Conservation (phyloP, 1,284 basidiomycete species). For the Schizophyllum amplum region DNA sequence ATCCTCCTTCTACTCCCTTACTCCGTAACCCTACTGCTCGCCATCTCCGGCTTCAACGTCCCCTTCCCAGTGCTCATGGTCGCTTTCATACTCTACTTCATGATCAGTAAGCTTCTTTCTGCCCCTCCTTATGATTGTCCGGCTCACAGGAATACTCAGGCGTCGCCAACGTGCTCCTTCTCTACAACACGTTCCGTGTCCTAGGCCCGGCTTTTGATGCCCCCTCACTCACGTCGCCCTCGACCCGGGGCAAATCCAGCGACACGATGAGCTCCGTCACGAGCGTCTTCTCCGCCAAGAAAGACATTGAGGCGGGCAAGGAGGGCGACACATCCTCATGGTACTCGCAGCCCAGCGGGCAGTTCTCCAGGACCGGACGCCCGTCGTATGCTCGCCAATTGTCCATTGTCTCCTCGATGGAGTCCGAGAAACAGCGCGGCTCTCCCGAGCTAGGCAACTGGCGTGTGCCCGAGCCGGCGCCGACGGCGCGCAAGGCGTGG, state of each 20-base stretch:
- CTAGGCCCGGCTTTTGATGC: constrained; percentile 43
- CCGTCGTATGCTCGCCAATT: neutral
- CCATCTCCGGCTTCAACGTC: constrained; percentile 37
- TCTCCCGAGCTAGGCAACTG: neutral
- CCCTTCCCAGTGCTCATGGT: constrained; percentile 39
- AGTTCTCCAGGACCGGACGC: neutral
- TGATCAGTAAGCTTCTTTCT: constrained; percentile 39
- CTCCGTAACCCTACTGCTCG: constrained; percentile 42
- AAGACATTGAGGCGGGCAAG: neutral
- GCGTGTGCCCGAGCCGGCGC: neutral
- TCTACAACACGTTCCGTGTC: constrained; percentile 61
- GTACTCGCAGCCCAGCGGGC: neutral
- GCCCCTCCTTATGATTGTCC: neutral
- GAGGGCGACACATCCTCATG: neutral
- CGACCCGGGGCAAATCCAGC: constrained; percentile 16
- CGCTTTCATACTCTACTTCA: constrained; percentile 41
- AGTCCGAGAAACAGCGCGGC: neutral
- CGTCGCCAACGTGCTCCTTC: constrained; percentile 50
- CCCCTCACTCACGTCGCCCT: constrained; percentile 10
- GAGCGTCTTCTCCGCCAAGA: constrained; percentile 13
- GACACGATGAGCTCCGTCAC: constrained; percentile 21
- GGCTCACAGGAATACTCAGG: constrained; percentile 27
- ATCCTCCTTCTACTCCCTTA: constrained; percentile 53
- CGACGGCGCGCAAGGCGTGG: neutral
- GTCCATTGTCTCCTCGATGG: neutral